Evolutionary conservation across 768 basidiomycete genomes (phyloP), one percentile per base, ranked within the genome.

Genomic region (Amylocystis lapponica): DNA sequence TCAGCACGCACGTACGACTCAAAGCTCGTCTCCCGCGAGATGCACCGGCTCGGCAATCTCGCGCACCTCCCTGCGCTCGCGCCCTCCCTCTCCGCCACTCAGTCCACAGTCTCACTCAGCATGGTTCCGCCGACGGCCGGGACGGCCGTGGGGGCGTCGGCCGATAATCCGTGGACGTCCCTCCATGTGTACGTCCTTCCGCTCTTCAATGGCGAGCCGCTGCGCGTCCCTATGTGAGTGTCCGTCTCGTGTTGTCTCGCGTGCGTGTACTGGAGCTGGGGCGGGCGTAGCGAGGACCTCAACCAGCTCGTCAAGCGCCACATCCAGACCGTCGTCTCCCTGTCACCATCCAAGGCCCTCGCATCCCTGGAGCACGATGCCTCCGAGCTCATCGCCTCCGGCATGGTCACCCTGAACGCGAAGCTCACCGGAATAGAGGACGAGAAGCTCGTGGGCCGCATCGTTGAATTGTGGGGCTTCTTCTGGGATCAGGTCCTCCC

Each of bases 331-430:
- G 81, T 83, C 5, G 73, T 92, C 3, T 78, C 88, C 19, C 76
- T 80, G 5, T 75, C 80, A 1, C 88, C 88, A 0, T 76, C 85
- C 3, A 83, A 77, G 48, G 85, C 90, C 5, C 64, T 96, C 30
- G 66, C 75, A 0, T 77, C 78, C 7, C 74, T 97, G 10, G 86
- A 88, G 44, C 66, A 75, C 41, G 91, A 94, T 62, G 78, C 91
- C 0, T 71, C 78, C 16, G 92, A 93, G 48, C 72, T 97, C 36
- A 86, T 95, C 41, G 78, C 79, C 1, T 75, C 81, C 2, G 93
- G 93, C 10, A 97, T 95, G 90, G 77, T 92, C 39, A 97, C 92
- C 2, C 71, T 97, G 20, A 92, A 89, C 52, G 81, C 90, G 0
- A 93, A 89, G 55, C 70, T 97, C 5, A 68, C 74, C 23, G 80